A percentile compares a stretch with the other conserved stretches of the same genome.
Conservation (phyloP, 164 flowering plant species). For the Pachysandra terminalis region DNA sequence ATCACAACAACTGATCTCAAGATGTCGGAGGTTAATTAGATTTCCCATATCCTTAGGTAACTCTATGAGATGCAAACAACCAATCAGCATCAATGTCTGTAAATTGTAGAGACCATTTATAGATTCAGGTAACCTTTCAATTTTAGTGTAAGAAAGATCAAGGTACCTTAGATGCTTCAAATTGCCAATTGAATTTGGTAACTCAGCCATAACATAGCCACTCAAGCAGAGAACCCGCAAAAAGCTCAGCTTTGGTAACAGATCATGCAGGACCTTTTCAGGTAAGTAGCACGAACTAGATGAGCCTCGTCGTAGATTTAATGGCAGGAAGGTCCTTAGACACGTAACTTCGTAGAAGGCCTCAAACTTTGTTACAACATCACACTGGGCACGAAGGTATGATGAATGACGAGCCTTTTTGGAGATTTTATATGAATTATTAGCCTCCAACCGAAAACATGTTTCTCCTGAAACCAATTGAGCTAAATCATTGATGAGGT, state of each 20-base stretch:
- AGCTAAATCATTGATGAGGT: constrained; percentile 23
- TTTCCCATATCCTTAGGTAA: not conserved
- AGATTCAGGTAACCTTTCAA: too few species aligned
- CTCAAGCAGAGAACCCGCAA: too few species aligned
- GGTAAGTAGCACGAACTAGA: constrained; percentile 1
- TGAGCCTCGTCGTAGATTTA: not conserved
- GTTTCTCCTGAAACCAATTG: constrained; percentile 12
- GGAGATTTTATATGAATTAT: not conserved
- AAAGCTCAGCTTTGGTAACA: too few species aligned
- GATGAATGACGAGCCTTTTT: constrained; percentile 16
- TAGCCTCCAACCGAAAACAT: constrained; percentile 12
- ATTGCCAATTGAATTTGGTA: too few species aligned
- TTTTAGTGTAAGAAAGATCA: constrained; percentile 4
- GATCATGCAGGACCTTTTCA: too few species aligned
- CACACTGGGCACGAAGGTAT: not conserved
- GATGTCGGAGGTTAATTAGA: constrained; percentile 18
- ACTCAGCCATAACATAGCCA: too few species aligned
- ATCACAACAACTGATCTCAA: too few species aligned
- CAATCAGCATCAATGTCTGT: too few species aligned
- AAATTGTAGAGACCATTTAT: too few species aligned
- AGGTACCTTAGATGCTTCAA: too few species aligned
- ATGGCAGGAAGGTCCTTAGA: constrained; percentile 16
- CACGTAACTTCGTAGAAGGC: not conserved
- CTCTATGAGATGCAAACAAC: too few species aligned
- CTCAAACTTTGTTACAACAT: constrained; percentile 8